A percentile compares a stretch with the other conserved stretches of the same genome.
Conservation (phyloP, 2,329 filamentous ascomycete species). For the Colletotrichum coccodes region DNA sequence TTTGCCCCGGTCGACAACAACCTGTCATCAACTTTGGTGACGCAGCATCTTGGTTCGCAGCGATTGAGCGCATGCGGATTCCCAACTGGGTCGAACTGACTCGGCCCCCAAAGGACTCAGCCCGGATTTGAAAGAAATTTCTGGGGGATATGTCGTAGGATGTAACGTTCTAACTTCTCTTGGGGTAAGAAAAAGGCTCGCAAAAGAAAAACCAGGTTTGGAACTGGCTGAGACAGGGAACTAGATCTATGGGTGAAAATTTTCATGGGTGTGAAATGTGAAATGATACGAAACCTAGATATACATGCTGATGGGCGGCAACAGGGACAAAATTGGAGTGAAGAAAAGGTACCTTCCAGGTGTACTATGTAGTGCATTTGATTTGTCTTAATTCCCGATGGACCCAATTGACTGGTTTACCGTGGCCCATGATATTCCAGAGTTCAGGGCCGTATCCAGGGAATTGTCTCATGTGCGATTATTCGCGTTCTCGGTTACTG, state of each 20-base stretch:
- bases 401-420: conserved; percentile 13
- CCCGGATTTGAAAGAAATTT: neutral
- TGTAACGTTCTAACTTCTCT: conserved; percentile 3
- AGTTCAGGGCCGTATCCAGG: neutral
- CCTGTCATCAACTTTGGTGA: neutral
- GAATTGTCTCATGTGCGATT: conserved; percentile 11
- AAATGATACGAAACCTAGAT: neutral
- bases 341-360: neutral
- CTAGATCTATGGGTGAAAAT: conserved; percentile 2
- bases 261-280: conserved; percentile 4
- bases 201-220: neutral
- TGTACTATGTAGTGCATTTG: neutral
- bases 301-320: neutral
- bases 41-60: neutral
- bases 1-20: neutral
- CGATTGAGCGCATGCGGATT: neutral
- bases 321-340: neutral
- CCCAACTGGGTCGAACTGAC: neutral
- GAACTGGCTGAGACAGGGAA: conserved; percentile 3
- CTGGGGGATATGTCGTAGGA: neutral
- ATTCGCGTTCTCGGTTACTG: neutral
- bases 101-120: no score
- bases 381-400: conserved; percentile 4
- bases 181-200: neutral
- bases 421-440: neutral